Percentiles rank a stretch among this genome's conserved stretches.
These are phyloP conservation scores for Crithidia thermophila DNA, from an alignment of 208 protist species.

Conservation along the genomic window DNA sequence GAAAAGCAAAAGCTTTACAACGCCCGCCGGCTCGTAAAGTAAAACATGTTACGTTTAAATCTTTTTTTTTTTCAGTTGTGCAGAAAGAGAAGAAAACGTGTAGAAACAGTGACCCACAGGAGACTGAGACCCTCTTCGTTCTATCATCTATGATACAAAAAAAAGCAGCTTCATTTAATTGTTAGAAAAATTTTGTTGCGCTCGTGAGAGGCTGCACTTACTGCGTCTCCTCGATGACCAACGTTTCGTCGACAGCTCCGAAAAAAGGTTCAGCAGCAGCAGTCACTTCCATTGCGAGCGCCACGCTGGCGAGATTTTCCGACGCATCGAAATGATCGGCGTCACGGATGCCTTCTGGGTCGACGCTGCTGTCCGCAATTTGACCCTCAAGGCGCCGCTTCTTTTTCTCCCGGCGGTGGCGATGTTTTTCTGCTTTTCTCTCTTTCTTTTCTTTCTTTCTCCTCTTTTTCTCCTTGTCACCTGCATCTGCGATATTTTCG, in stretches of 20 bases:
- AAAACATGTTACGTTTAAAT: too few species aligned
- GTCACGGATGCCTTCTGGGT: background rate
- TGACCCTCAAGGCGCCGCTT: background rate
- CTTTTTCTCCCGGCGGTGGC: constrained; percentile 8
- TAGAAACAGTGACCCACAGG: background rate
- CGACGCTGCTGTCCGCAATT: background rate
- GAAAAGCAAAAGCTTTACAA: too few species aligned
- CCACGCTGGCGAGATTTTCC: background rate
- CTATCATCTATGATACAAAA: too few species aligned
- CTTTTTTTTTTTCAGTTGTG: too few species aligned
- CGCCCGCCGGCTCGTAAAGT: too few species aligned
- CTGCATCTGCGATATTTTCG: background rate
- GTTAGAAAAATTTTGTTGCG: background rate
- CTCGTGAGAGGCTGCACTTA: too few species aligned
- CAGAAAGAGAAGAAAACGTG: background rate
- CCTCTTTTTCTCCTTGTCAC: background rate
- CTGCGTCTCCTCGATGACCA: constrained; percentile 11
- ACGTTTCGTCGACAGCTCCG: constrained; percentile 7
- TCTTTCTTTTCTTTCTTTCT: background rate
- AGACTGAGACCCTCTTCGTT: background rate
- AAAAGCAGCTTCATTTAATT: background rate
- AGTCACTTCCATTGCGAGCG: background rate
- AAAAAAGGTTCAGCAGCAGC: background rate
- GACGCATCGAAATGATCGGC: background rate
- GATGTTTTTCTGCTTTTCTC: constrained; percentile 17